A percentile compares a stretch with the other conserved stretches of the same genome.
These are phyloP conservation scores for Cryomyces minteri DNA, from an alignment of 495 filamentous ascomycete species.

Conservation along the genomic window DNA sequence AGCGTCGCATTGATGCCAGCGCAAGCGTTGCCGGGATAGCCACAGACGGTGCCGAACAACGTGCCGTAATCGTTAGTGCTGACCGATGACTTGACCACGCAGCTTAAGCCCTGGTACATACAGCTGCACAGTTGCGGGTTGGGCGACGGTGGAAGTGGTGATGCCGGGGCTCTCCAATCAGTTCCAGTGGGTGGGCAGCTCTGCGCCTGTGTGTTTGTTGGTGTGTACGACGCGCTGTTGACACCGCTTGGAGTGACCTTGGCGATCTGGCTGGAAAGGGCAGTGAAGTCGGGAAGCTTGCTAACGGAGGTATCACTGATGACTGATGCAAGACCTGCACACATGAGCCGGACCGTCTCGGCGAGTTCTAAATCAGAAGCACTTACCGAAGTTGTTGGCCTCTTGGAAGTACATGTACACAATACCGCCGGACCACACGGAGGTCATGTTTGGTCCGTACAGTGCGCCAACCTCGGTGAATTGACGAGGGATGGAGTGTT, in stretches of 20 bases:
- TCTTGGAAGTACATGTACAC: slow-evolving; percentile 97
- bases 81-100: slow-evolving; percentile 38
- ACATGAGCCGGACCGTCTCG: neutral
- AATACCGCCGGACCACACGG: slow-evolving; percentile 82
- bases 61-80: slow-evolving; percentile 32
- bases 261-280: slow-evolving; percentile 52
- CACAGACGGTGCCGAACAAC: slow-evolving; percentile 64
- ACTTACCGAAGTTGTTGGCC: slow-evolving; percentile 67
- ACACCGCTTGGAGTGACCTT: slow-evolving; percentile 46
- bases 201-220: slow-evolving; percentile 54
- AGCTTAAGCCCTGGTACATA: slow-evolving; percentile 55
- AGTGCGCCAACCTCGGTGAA: slow-evolving; percentile 80
- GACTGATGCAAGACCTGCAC: slow-evolving; percentile 47
- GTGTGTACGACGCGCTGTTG: slow-evolving; percentile 47
- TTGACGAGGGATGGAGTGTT: slow-evolving; percentile 55
- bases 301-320: slow-evolving; percentile 33
- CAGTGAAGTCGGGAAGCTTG: slow-evolving; percentile 54
- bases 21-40: slow-evolving; percentile 35
- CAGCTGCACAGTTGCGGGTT: slow-evolving; percentile 60
- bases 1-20: slow-evolving; percentile 56
- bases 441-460: slow-evolving; percentile 62
- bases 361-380: neutral
- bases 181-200: slow-evolving; percentile 48
- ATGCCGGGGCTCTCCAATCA: slow-evolving; percentile 47
- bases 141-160: slow-evolving; percentile 60